phyloP scores from a whole-genome alignment of 1,284 basidiomycete genomes.

The Ceratobasidium sp. region DNA sequence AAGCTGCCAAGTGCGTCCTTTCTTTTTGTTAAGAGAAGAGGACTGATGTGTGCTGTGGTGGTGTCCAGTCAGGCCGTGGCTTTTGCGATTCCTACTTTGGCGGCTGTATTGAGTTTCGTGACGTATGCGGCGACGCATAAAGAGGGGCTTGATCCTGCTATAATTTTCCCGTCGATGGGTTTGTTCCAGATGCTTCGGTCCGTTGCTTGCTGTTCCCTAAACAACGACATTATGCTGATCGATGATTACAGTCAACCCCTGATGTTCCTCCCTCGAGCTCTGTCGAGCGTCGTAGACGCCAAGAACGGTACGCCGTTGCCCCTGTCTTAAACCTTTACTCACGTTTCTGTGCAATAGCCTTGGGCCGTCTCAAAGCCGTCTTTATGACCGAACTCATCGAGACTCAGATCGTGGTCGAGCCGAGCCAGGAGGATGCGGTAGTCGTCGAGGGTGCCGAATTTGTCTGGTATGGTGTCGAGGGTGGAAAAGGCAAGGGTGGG shows the following conservation, averaged over 20 bases:
- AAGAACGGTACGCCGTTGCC: conserved; percentile 55
- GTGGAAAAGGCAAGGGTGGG: conserved; percentile 51
- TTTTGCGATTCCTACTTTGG: conserved; percentile 79
- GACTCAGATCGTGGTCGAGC: conserved; percentile 60
- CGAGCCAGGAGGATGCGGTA: conserved; percentile 62
- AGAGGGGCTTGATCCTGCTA: conserved; percentile 71
- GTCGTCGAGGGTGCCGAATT: conserved; percentile 68
- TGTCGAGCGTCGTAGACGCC: conserved; percentile 68
- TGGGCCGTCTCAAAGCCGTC: conserved; percentile 64
- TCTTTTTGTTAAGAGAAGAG: conserved; percentile 62
- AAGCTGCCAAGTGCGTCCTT: conserved; percentile 66
- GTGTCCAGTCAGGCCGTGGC: conserved; percentile 71
- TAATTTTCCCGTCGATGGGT: conserved; percentile 85
- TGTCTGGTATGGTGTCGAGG: conserved; percentile 65
- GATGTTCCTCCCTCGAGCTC: conserved; percentile 53
- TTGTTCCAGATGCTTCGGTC: conserved; percentile 81
- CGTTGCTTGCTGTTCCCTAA: conserved; percentile 12
- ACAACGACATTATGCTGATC: not conserved
- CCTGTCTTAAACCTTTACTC: not conserved
- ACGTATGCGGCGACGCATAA: conserved; percentile 72
- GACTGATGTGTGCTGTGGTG: conserved; percentile 66
- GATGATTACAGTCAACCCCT: conserved; percentile 63
- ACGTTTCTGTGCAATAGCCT: conserved; percentile 54
- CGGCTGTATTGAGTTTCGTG: conserved; percentile 85
- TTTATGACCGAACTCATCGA: conserved; percentile 70